A percentile compares a stretch with the other conserved stretches of the same genome.
phyloP scores from a whole-genome alignment of 257 asterid genomes.

The Marsdenia floribunda region DNA sequence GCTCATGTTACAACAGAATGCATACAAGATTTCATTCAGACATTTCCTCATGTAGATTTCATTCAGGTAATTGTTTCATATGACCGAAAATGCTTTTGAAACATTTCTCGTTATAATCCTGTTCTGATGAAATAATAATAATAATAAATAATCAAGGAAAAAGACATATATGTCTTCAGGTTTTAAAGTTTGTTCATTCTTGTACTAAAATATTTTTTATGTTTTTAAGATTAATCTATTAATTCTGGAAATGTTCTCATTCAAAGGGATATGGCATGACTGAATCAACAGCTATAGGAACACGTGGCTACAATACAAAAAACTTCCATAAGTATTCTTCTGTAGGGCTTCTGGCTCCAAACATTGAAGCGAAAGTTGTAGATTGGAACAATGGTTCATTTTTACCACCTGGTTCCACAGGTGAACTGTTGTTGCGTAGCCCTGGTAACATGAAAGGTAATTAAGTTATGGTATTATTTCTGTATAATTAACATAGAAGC shows the following conservation, averaged over 20 bases:
- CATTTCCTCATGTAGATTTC: slow-evolving; percentile 68
- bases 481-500: background rate
- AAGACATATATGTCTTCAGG: background rate
- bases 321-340: slow-evolving; percentile 44
- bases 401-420: slow-evolving; percentile 60
- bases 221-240: background rate
- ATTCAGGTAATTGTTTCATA: slow-evolving; percentile 48
- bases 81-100: background rate
- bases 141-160: background rate
- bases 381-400: slow-evolving; percentile 52
- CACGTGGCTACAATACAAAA: slow-evolving; percentile 59
- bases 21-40: slow-evolving; percentile 46
- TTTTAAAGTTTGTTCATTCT: background rate
- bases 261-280: slow-evolving; percentile 90
- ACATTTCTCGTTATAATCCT: background rate
- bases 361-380: slow-evolving; percentile 66
- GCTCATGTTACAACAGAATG: slow-evolving; percentile 46
- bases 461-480: background rate
- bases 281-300: slow-evolving; percentile 64
- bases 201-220: background rate
- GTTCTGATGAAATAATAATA: background rate
- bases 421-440: slow-evolving; percentile 79
- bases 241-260: background rate
- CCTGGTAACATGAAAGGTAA: slow-evolving; percentile 85
- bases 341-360: slow-evolving; percentile 67